Base-by-base conservation (phyloP, 768 basidiomycete genomes). In the Royoungia palumana region DNA sequence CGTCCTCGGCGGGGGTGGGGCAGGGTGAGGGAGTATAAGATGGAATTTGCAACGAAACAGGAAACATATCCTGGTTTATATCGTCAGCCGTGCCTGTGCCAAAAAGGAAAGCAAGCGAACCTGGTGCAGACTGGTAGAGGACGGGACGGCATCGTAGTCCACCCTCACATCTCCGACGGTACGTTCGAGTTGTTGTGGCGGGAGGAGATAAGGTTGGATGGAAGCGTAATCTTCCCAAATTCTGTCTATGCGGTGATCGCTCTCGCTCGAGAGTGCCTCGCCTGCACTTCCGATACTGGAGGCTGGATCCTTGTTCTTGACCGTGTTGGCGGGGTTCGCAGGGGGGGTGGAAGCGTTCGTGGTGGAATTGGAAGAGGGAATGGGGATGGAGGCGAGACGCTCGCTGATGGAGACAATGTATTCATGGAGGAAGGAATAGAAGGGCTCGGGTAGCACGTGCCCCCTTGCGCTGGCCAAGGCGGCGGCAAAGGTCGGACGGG, bases 381-480 rank as follows among this genome's bases (percentile, higher is more conserved):
- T 77, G 2, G 79, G 73, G 1, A 76, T 66, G 2, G 72, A 67
- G 14, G 75, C 59, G 2, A 82, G 73, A 12, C 82, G 72, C 52
- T 92, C 88, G 63, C 87, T 87, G 56, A 90, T 74, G 2, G 90
- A 84, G 4, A 84, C 78, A 48, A 90, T 79, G 57, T 96, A 97
- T 57, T 88, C 89, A 64, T 94, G 89, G 10, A 98, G 76, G 71
- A 95, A 97, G 3, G 92, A 87, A 70, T 96, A 97, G 68, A 98
- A 98, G 25, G 82, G 83, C 59, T 94, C 92, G 0, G 95, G 94
- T 54, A 98, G 89, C 40, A 94, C 84, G 9, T 77, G 77, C 0
- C 83, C 89, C 38, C 91, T 79, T 4, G 83, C 87, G 1, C 75
- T 80, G 22, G 87, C 81, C 34, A 98, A 72, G 7, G 93, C 72